Percentiles rank a stretch among this genome's conserved stretches.
Evolutionary conservation across 1,139 yeast genomes (phyloP).

Genomic region (Geotrichum reessii): DNA sequence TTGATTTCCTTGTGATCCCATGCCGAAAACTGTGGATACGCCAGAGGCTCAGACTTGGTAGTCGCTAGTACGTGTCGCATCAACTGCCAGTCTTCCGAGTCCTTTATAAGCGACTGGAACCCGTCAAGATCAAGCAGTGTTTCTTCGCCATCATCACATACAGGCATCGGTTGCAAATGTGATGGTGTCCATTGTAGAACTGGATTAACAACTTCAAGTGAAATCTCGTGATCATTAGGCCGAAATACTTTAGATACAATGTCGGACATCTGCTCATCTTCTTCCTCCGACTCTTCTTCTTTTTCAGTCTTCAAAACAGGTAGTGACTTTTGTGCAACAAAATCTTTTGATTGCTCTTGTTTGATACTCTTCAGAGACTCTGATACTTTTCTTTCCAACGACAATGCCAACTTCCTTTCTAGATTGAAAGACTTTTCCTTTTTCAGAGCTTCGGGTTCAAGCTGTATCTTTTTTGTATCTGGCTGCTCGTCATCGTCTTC

Average conservation of each 20-base stretch:
- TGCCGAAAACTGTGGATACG: constrained; percentile 56
- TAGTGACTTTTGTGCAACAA: background rate
- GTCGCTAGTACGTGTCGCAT: constrained; percentile 45
- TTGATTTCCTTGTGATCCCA: constrained; percentile 50
- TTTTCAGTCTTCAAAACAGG: constrained; percentile 2
- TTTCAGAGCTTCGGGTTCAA: background rate
- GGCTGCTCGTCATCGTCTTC: constrained; percentile 20
- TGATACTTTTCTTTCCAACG: background rate
- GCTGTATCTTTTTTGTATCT: background rate
- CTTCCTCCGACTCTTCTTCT: constrained; percentile 16
- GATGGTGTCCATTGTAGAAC: constrained; percentile 23
- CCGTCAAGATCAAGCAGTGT: constrained; percentile 44
- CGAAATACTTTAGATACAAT: constrained; percentile 4
- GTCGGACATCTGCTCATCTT: constrained; percentile 16
- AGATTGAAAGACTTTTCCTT: background rate
- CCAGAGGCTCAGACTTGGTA: constrained; percentile 35
- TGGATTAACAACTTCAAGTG: constrained; percentile 2
- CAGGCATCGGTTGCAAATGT: constrained; percentile 42
- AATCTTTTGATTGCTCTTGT: background rate
- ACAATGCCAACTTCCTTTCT: background rate
- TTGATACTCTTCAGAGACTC: background rate
- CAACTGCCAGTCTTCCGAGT: constrained; percentile 63
- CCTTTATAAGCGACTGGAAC: constrained; percentile 55
- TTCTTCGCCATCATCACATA: constrained; percentile 43
- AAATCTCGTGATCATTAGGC: constrained; percentile 11